These are phyloP conservation scores for Polytrichum commune DNA, from an alignment of 225 moss, liverwort and hornwort species.

Conservation along the genomic window DNA sequence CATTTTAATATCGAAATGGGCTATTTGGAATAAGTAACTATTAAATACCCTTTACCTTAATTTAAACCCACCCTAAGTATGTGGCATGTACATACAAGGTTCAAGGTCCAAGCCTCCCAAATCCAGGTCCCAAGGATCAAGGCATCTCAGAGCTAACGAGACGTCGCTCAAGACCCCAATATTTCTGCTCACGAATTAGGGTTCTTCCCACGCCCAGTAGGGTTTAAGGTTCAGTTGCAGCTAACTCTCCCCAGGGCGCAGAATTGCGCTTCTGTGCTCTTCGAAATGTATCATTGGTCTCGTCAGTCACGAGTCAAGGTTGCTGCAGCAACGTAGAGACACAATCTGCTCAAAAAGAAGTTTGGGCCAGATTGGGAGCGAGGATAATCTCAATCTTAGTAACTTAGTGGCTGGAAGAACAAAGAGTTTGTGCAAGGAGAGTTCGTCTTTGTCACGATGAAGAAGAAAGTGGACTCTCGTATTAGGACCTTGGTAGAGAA, in stretches of 20 bases:
- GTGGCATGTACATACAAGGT: no score
- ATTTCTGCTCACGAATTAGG: no score
- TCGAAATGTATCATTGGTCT: neutral
- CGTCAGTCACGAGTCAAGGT: neutral
- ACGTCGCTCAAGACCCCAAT: no score
- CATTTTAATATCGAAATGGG: no score
- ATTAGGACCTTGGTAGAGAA: conserved; percentile 94
- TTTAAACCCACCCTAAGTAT: no score
- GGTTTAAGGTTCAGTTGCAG: neutral
- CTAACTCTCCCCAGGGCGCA: neutral
- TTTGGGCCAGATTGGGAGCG: neutral
- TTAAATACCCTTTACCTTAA: no score
- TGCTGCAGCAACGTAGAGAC: no score
- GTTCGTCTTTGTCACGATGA: conserved; percentile 42
- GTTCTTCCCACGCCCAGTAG: neutral
- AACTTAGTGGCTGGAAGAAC: neutral
- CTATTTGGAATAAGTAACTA: no score
- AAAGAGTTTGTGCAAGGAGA: neutral
- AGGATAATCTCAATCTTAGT: no score
- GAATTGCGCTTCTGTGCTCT: neutral
- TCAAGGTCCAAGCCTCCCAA: no score
- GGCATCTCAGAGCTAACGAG: no score
- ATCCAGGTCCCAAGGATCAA: no score
- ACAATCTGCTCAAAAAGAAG: neutral
- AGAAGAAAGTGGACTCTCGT: conserved; percentile 96